phyloP scores from a whole-genome alignment of 1,284 basidiomycete species.

The Rhizoctonia solani region DNA sequence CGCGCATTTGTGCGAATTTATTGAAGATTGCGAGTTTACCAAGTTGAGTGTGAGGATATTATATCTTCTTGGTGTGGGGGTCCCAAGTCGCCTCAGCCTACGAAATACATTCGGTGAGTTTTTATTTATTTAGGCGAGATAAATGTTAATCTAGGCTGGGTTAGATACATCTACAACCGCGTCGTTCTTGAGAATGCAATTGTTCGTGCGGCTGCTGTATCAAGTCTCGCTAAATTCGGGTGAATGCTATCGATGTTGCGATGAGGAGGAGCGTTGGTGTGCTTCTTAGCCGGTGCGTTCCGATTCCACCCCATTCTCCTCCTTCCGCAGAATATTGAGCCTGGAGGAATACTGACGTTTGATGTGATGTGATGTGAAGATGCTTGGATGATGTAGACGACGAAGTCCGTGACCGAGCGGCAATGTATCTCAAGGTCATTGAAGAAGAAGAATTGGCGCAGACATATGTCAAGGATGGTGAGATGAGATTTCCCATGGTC shows the following conservation, averaged over 20 bases:
- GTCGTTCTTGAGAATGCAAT: conserved; percentile 99
- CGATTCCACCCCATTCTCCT: background rate
- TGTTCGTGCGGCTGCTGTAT: conserved; percentile 94
- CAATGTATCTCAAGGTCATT: conserved; percentile 88
- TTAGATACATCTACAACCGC: conserved; percentile 97
- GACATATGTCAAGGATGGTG: conserved; percentile 89
- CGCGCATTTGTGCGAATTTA: conserved; percentile 99
- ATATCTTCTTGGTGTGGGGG: conserved; percentile 96
- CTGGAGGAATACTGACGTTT: too few relatives aligned
- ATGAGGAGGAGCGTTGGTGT: conserved; percentile 88
- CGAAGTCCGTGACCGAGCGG: conserved; percentile 97
- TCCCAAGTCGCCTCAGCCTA: conserved; percentile 91
- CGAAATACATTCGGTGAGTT: conserved; percentile 79
- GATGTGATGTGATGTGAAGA: conserved; percentile 51
- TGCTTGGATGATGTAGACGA: conserved; percentile 99
- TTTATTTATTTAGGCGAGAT: background rate
- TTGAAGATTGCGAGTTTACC: conserved; percentile 99
- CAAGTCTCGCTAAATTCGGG: conserved; percentile 94
- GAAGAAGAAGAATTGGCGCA: conserved; percentile 80
- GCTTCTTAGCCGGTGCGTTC: conserved; percentile 71
- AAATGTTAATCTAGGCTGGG: background rate
- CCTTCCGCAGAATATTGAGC: too few relatives aligned
- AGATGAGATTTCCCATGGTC: conserved; percentile 40
- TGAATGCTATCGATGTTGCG: conserved; percentile 77
- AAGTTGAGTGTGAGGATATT: conserved; percentile 98